Evolutionary conservation across 2,329 filamentous ascomycete genomes (phyloP).

Genomic region (Penicillium paneum): DNA sequence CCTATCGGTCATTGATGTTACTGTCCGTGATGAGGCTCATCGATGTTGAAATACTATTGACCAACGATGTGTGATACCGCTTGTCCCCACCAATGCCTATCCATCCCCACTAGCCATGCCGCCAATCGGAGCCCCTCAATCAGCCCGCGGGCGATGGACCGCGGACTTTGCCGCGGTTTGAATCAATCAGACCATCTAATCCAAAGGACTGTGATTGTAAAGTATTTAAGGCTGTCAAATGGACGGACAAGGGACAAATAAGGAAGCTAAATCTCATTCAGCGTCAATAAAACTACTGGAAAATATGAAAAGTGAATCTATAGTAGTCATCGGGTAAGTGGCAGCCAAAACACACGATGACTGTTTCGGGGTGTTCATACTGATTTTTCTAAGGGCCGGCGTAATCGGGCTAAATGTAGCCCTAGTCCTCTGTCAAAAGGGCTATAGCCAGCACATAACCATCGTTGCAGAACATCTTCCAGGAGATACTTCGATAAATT

Average conservation of each 20-base stretch:
- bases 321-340: slow-evolving; percentile 3
- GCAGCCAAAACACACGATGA: not conserved
- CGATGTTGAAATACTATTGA: not conserved
- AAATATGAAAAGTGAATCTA: slow-evolving; percentile 3
- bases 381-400: not conserved
- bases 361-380: not conserved
- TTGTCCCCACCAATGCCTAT: not conserved
- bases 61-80: not conserved
- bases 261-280: not conserved
- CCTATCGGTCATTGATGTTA: not conserved
- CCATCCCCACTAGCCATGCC: not conserved
- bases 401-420: slow-evolving; percentile 6
- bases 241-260: not conserved
- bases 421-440: slow-evolving; percentile 1
- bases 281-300: not conserved
- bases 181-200: not conserved
- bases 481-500: slow-evolving; percentile 39
- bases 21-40: not conserved
- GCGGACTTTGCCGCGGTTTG: slow-evolving; percentile 3
- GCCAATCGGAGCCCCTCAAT: not conserved
- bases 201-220: not conserved
- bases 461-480: slow-evolving; percentile 44
- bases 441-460: slow-evolving; percentile 20
- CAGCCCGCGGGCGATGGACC: not conserved
- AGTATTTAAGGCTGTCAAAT: not conserved